Evolutionary conservation across 2,329 filamentous ascomycete genomes (phyloP).

Genomic region (Xylariales sp.): DNA sequence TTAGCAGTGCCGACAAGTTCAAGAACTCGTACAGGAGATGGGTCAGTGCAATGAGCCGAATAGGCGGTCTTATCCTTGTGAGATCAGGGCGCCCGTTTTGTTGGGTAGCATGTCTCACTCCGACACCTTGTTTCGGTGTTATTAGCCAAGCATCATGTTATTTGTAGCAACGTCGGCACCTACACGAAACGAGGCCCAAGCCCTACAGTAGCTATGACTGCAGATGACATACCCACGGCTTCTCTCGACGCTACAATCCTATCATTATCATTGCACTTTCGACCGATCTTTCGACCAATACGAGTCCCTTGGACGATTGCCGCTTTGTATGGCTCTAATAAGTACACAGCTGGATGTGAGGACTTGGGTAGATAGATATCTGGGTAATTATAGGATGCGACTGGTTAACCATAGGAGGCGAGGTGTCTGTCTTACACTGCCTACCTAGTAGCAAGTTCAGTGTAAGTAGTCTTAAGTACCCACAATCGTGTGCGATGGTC

Average conservation of each 20-base stretch:
- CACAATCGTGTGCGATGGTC: constrained; percentile 13
- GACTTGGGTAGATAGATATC: background rate
- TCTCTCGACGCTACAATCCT: constrained; percentile 3
- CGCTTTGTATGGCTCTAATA: background rate
- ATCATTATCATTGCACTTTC: background rate
- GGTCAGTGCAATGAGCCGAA: background rate
- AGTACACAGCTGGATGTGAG: background rate
- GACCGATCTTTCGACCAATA: background rate
- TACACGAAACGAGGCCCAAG: constrained; percentile 28
- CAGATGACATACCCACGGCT: constrained; percentile 3
- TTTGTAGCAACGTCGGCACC: constrained; percentile 31
- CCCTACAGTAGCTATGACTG: constrained; percentile 6
- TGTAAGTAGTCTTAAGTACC: background rate
- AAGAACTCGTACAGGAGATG: background rate
- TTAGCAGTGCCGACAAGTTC: background rate
- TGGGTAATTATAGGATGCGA: background rate
- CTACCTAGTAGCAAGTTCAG: background rate
- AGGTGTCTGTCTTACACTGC: background rate
- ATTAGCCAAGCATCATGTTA: constrained; percentile 42
- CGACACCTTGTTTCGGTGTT: constrained; percentile 43
- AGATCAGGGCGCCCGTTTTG: constrained; percentile 11
- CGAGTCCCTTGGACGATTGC: background rate
- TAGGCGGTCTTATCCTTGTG: constrained; percentile 15
- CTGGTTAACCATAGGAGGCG: background rate
- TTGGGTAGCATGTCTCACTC: constrained; percentile 32